Evolutionary conservation across 2,329 filamentous ascomycete genomes (phyloP).

Genomic region (Periconia sp.): DNA sequence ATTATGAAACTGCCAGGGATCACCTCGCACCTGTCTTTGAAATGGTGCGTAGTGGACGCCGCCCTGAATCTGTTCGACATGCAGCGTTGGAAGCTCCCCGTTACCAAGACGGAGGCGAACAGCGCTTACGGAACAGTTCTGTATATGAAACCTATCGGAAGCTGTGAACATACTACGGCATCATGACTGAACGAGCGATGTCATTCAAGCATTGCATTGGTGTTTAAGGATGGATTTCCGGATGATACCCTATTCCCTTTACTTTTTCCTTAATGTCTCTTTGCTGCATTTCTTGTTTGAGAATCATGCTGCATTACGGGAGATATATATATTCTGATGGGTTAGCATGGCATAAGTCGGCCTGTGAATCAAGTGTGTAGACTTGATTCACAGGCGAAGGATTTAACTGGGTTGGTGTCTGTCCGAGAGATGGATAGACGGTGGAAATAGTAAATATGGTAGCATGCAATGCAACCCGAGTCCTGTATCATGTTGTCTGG

Average conservation of each 20-base stretch:
- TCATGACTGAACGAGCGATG: neutral
- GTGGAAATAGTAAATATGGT: too few relatives aligned
- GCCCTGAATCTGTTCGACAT: neutral
- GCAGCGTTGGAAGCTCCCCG: neutral
- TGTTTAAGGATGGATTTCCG: neutral
- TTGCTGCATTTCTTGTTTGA: neutral
- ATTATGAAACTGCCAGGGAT: constrained; percentile 16
- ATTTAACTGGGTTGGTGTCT: too few relatives aligned
- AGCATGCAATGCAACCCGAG: too few relatives aligned
- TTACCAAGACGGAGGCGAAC: neutral
- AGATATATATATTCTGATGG: too few relatives aligned
- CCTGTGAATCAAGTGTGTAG: neutral
- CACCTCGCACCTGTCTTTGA: constrained; percentile 12
- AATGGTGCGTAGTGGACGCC: constrained; percentile 7
- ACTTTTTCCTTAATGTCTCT: neutral
- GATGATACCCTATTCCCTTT: constrained; percentile 4
- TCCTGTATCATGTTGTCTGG: too few relatives aligned
- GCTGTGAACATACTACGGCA: neutral
- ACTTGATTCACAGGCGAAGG: neutral
- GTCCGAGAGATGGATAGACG: too few relatives aligned
- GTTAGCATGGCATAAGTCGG: too few relatives aligned
- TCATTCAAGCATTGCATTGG: neutral
- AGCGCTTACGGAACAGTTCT: neutral
- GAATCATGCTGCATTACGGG: neutral
- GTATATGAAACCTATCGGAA: neutral